Conservation (phyloP, 139 green algal species). For the Haematococcus sp. region DNA sequence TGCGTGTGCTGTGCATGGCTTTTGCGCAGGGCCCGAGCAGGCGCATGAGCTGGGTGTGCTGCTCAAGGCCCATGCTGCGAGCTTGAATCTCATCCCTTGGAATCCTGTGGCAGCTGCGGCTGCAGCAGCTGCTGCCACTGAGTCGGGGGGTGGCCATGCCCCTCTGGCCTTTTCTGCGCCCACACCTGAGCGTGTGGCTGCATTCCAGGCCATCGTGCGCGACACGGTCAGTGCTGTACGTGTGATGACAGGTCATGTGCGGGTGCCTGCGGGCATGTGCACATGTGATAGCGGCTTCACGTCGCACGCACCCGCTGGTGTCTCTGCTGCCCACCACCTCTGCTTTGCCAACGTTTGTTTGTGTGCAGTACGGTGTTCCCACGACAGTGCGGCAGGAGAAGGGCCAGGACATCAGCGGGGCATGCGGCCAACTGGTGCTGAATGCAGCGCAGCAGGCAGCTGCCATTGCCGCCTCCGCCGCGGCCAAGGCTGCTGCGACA, state of each 20-base stretch:
- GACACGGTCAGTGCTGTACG: slow-evolving; percentile 4
- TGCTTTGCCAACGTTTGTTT: no score
- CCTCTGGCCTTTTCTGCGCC: slow-evolving; percentile 53
- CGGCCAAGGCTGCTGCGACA: no score
- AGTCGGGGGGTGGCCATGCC: no score
- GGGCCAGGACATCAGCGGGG: slow-evolving; percentile 80
- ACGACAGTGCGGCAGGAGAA: slow-evolving; percentile 89
- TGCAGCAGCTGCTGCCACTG: not conserved
- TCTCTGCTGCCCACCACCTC: no score
- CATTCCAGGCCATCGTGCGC: slow-evolving; percentile 72
- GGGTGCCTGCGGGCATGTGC: no score
- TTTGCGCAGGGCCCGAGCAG: slow-evolving; percentile 37
- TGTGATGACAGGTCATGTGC: no score
- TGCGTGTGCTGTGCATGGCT: no score
- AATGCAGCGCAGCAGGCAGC: not conserved
- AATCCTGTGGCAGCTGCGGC: slow-evolving; percentile 69
- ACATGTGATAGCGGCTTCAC: no score
- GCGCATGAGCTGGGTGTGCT: slow-evolving; percentile 76
- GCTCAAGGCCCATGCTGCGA: slow-evolving; percentile 57
- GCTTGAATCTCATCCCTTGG: slow-evolving; percentile 92
- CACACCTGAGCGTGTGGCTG: slow-evolving; percentile 19
- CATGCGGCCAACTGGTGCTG: slow-evolving; percentile 8
- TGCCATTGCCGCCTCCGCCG: no score
- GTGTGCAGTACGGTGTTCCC: slow-evolving; percentile 65
- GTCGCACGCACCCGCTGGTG: no score